Percentiles rank a stretch among this genome's conserved stretches.
Conservation (phyloP, 2,329 filamentous ascomycete species). For the Hymenotorrendiella dingleyae region DNA sequence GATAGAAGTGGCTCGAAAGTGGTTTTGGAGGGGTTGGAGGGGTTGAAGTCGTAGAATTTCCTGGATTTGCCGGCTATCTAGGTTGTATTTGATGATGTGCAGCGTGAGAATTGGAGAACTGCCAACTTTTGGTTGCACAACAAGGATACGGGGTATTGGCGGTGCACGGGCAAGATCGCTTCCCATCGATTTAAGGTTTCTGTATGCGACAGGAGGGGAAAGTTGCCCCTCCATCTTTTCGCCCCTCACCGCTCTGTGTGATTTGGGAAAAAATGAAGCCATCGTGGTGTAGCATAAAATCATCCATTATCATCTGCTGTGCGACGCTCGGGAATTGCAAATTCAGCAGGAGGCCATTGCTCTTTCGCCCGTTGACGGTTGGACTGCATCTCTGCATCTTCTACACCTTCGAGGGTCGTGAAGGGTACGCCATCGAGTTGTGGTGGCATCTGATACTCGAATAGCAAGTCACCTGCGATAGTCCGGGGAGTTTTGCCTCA, state of each 20-base stretch:
- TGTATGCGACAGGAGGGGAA: neutral
- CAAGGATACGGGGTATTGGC: no score
- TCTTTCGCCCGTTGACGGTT: neutral
- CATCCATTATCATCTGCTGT: neutral
- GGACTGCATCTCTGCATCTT: neutral
- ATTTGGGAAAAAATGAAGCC: neutral
- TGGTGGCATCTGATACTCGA: neutral
- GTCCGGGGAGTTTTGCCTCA: neutral
- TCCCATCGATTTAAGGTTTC: neutral
- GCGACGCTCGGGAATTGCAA: neutral
- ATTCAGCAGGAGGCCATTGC: neutral
- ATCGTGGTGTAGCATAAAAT: conserved; percentile 3
- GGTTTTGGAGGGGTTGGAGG: no score
- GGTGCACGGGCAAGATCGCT: neutral
- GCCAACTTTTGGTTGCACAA: no score
- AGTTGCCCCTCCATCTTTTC: neutral
- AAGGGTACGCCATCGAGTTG: no score
- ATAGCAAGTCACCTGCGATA: neutral
- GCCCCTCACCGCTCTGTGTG: neutral
- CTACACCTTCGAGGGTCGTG: neutral
- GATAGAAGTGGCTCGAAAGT: no score
- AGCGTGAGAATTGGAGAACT: no score
- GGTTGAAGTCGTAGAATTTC: no score
- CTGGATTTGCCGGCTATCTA: no score
- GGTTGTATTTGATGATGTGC: no score